Percentiles rank a stretch among this genome's conserved stretches.
Conservation (phyloP, 2,329 filamentous ascomycete species). For the Penicillium sp. region DNA sequence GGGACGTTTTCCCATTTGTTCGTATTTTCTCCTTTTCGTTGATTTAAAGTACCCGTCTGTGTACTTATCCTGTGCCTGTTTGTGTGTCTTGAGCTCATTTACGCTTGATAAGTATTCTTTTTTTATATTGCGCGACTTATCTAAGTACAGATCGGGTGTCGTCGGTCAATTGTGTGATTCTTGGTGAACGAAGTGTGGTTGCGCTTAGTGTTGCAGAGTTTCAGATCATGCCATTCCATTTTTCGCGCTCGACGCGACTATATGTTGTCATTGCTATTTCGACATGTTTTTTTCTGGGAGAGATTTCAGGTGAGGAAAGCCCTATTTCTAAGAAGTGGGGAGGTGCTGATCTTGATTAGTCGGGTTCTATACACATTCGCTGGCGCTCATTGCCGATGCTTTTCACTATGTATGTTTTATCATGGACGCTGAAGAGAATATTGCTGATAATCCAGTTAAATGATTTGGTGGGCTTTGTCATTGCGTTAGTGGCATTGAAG, state of each 20-base stretch:
- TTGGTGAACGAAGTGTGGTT: neutral
- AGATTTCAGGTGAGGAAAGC: slow-evolving; percentile 29
- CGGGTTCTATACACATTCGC: slow-evolving; percentile 69
- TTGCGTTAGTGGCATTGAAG: slow-evolving; percentile 65
- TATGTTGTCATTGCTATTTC: slow-evolving; percentile 32
- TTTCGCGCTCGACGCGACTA: slow-evolving; percentile 34
- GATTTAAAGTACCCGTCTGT: neutral
- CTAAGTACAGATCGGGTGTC: neutral
- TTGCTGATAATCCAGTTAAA: slow-evolving; percentile 56
- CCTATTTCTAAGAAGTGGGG: neutral
- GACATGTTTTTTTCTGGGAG: slow-evolving; percentile 33
- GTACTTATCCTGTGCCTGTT: neutral
- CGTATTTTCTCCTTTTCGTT: neutral
- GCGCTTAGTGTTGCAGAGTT: neutral
- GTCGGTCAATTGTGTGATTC: neutral
- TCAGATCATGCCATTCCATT: slow-evolving; percentile 22
- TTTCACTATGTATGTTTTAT: slow-evolving; percentile 67
- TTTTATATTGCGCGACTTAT: neutral
- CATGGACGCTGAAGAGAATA: neutral
- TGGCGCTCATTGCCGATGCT: slow-evolving; percentile 74
- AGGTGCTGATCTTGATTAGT: slow-evolving; percentile 41
- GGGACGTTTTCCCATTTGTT: neutral
- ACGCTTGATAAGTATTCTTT: neutral
- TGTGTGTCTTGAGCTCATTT: neutral
- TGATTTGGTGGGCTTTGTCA: slow-evolving; percentile 68